These are phyloP conservation scores for Coniophora puteana DNA, from an alignment of 1,284 basidiomycete species.

Conservation along the genomic window DNA sequence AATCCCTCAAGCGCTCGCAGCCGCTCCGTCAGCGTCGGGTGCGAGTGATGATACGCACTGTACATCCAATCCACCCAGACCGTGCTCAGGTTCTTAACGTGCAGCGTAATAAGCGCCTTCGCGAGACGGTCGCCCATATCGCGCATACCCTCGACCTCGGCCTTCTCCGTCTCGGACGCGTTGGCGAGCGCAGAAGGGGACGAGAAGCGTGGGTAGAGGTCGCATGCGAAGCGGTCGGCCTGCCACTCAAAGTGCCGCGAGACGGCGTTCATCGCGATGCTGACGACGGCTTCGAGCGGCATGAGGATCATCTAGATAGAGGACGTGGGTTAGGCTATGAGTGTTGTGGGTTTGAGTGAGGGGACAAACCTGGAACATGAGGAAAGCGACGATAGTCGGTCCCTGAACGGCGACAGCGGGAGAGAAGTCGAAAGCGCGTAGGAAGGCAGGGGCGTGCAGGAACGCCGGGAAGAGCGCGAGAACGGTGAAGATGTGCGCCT, in stretches of 20 bases:
- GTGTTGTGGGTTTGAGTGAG: not conserved
- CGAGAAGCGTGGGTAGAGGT: constrained; percentile 52
- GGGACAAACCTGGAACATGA: constrained; percentile 70
- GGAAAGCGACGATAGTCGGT: constrained; percentile 86
- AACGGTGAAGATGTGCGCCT: constrained; percentile 84
- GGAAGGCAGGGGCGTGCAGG: constrained; percentile 81
- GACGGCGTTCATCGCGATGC: constrained; percentile 76
- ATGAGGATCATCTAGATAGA: constrained; percentile 69
- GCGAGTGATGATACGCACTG: constrained; percentile 90
- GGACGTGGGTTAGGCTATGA: constrained; percentile 3
- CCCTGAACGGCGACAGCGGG: constrained; percentile 59
- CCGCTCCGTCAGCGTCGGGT: constrained; percentile 87
- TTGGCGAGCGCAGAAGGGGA: too few relatives aligned
- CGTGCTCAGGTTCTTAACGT: constrained; percentile 87
- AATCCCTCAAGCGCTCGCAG: constrained; percentile 74
- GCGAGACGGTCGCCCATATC: constrained; percentile 82
- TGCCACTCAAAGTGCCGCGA: constrained; percentile 87
- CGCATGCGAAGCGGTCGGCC: constrained; percentile 80
- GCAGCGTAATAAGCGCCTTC: constrained; percentile 75
- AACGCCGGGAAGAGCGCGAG: constrained; percentile 91
- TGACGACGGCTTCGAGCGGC: constrained; percentile 77
- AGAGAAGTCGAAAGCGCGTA: constrained; percentile 86
- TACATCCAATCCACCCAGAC: constrained; percentile 93
- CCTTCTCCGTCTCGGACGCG: too few relatives aligned
- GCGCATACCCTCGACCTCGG: constrained; percentile 51